These are phyloP conservation scores for Colletotrichum australisinense DNA, from an alignment of 2,329 filamentous ascomycete species.

Conservation along the genomic window DNA sequence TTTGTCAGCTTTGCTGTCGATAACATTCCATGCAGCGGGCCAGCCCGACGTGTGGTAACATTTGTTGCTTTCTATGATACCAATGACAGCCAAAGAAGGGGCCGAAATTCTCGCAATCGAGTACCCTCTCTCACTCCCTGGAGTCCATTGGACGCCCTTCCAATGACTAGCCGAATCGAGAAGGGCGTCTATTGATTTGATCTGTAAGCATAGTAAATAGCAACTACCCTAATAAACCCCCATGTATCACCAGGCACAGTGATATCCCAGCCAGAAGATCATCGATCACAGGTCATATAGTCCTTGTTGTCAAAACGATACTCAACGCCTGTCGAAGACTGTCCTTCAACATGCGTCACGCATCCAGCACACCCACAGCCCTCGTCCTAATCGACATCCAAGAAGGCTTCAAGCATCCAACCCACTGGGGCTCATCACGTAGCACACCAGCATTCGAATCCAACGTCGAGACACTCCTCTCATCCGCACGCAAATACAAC, in stretches of 20 bases:
- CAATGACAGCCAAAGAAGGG: too few species aligned
- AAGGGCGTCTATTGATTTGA: not conserved
- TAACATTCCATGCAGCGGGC: too few species aligned
- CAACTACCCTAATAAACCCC: not conserved
- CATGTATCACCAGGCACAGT: not conserved
- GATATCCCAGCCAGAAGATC: not conserved
- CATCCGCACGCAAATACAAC: constrained; percentile 39
- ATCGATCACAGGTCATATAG: not conserved
- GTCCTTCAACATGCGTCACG: constrained; percentile 37
- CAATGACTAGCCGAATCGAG: not conserved
- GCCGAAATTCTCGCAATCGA: too few species aligned
- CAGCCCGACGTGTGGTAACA: too few species aligned
- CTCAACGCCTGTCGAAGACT: not conserved
- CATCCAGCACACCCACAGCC: constrained; percentile 46
- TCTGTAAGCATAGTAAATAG: not conserved
- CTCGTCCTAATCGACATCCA: constrained; percentile 62
- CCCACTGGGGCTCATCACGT: constrained; percentile 52
- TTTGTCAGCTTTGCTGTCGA: too few species aligned
- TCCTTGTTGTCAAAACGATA: not conserved
- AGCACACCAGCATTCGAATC: constrained; percentile 57
- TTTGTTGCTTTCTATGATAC: too few species aligned
- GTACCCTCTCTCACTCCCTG: too few species aligned
- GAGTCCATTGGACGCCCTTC: not conserved
- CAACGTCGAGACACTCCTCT: constrained; percentile 53
- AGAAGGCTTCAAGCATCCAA: constrained; percentile 51